Evolutionary conservation across 495 filamentous ascomycete species (phyloP).

Genomic region (Daldinia concentrica): DNA sequence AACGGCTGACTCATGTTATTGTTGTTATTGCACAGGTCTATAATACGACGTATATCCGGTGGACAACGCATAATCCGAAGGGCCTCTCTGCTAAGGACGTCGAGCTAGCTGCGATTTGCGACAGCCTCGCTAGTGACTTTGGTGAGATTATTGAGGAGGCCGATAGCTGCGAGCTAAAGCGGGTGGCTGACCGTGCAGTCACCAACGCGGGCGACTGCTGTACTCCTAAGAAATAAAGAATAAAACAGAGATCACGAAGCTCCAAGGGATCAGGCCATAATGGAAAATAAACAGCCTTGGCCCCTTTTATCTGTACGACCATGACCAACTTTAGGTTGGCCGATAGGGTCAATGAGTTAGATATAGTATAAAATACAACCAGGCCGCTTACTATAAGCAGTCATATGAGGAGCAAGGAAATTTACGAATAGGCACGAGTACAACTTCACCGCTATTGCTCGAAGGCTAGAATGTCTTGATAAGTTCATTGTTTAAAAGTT

Average conservation of each 20-base stretch:
- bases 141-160: slow-evolving; percentile 56
- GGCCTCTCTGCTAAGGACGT: slow-evolving; percentile 77
- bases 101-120: slow-evolving; percentile 71
- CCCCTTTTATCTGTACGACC: background rate
- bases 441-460: background rate
- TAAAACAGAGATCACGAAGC: background rate
- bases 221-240: slow-evolving; percentile 42
- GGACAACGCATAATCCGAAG: slow-evolving; percentile 77
- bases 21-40: slow-evolving; percentile 57
- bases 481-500: slow-evolving; percentile 18
- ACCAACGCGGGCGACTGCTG: slow-evolving; percentile 58
- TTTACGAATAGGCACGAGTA: background rate
- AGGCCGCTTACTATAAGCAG: background rate
- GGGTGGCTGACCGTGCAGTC: slow-evolving; percentile 51
- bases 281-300: background rate
- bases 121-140: slow-evolving; percentile 62
- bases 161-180: slow-evolving; percentile 37
- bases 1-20: slow-evolving; percentile 27
- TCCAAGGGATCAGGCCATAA: background rate
- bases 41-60: slow-evolving; percentile 69
- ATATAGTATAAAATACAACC: background rate
- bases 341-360: background rate
- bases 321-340: background rate
- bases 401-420: background rate
- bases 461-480: background rate